Conservation (phyloP, 768 basidiomycete genomes). For the Pisolithus albus region DNA sequence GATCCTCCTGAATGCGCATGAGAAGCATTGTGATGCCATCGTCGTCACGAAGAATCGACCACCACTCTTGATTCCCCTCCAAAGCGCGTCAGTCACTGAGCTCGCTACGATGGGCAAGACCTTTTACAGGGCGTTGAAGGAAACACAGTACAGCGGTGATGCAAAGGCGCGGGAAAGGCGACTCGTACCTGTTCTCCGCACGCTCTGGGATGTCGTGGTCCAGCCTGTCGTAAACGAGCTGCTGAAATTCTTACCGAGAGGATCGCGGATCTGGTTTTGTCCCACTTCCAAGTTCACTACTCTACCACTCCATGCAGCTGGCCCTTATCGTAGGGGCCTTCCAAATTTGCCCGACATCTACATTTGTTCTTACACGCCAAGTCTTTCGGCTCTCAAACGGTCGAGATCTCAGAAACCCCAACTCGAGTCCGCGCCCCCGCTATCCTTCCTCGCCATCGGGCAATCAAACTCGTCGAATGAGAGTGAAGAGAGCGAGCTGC, state of each 20-base stretch:
- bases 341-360: conserved; percentile 12
- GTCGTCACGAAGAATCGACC: conserved; percentile 21
- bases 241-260: conserved; percentile 10
- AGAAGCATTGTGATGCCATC: conserved; percentile 32
- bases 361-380: conserved; percentile 31
- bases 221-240: conserved; percentile 6
- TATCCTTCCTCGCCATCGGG: no score
- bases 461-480: no score
- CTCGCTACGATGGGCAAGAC: no score
- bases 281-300: conserved; percentile 25
- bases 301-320: conserved; percentile 29
- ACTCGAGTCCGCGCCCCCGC: no score
- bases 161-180: no score
- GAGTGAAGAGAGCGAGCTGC: no score
- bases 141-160: no score
- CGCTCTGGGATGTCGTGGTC: no score
- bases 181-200: no score
- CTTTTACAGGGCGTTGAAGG: no score
- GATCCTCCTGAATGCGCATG: conserved; percentile 31
- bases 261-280: conserved; percentile 29
- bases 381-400: conserved; percentile 22
- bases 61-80: conserved; percentile 17
- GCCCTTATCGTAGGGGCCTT: conserved; percentile 16
- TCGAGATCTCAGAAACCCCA: conserved; percentile 7
- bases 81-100: conserved; percentile 7